Percentiles rank a stretch among this genome's conserved stretches.
phyloP scores from a whole-genome alignment of 225 moss, liverwort and hornwort genomes.

The Sphagnum contortum region DNA sequence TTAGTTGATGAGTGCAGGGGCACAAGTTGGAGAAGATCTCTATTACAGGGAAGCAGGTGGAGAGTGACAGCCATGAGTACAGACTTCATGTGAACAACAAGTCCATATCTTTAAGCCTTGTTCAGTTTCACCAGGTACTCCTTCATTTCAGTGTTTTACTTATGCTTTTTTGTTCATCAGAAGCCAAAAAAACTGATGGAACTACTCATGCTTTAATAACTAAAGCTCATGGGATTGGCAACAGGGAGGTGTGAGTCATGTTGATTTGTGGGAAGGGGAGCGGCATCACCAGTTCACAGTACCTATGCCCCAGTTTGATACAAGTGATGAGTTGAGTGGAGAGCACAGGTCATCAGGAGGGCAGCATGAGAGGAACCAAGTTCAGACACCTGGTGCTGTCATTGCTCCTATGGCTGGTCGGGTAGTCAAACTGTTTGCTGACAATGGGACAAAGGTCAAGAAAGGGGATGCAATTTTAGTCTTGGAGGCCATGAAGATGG shows the following conservation, averaged over 20 bases:
- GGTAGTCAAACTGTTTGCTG: constrained; percentile 70
- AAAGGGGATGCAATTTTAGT: constrained; percentile 74
- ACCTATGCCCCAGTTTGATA: constrained; percentile 42
- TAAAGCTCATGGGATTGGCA: too few species aligned
- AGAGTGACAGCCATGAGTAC: constrained; percentile 14
- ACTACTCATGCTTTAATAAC: too few species aligned
- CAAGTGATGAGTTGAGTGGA: constrained; percentile 21
- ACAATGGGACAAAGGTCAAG: constrained; percentile 53
- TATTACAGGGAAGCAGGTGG: constrained; percentile 21
- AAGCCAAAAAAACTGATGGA: too few species aligned
- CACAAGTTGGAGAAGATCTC: constrained; percentile 27
- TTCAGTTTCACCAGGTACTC: constrained; percentile 32
- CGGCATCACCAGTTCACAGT: constrained; percentile 70
- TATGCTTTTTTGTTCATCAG: too few species aligned
- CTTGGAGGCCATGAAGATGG: constrained; percentile 99
- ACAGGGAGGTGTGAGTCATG: constrained; percentile 50
- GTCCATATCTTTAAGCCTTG: constrained; percentile 26
- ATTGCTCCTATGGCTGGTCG: constrained; percentile 92
- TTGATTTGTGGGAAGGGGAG: constrained; percentile 73
- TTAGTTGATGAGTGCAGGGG: constrained; percentile 29
- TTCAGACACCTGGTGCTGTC: constrained; percentile 48
- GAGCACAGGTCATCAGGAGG: constrained; percentile 32
- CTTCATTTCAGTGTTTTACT: neutral
- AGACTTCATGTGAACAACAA: constrained; percentile 27
- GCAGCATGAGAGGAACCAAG: constrained; percentile 19